Evolutionary conservation across 1,284 basidiomycete species (phyloP).

Genomic region (Ustilago loliicola): DNA sequence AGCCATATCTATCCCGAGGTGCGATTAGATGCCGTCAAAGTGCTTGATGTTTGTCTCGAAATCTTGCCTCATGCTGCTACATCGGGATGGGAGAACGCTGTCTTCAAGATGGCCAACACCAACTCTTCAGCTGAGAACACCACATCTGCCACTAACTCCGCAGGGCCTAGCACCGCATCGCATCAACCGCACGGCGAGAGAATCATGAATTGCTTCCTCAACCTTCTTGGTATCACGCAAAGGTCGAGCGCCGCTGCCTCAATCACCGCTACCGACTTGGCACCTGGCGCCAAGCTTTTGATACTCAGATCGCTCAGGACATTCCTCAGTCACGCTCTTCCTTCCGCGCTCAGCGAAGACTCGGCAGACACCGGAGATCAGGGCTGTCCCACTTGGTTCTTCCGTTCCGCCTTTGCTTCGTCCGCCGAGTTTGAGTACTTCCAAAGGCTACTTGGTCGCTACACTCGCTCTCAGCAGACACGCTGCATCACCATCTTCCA

Average conservation of each 20-base stretch:
- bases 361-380: not conserved
- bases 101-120: slow-evolving; percentile 31
- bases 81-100: slow-evolving; percentile 52
- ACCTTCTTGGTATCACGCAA: slow-evolving; percentile 59
- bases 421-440: slow-evolving; percentile 60
- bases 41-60: slow-evolving; percentile 84
- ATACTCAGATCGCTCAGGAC: slow-evolving; percentile 40
- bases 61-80: slow-evolving; percentile 75
- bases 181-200: slow-evolving; percentile 57
- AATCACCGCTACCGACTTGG: slow-evolving; percentile 39
- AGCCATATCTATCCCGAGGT: slow-evolving; percentile 96
- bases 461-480: slow-evolving; percentile 4
- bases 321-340: slow-evolving; percentile 36
- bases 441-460: slow-evolving; percentile 34
- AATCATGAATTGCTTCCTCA: slow-evolving; percentile 61
- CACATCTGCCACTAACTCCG: not conserved
- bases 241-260: slow-evolving; percentile 32
- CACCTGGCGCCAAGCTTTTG: slow-evolving; percentile 43
- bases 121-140: slow-evolving; percentile 16
- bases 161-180: slow-evolving; percentile 20
- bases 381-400: slow-evolving; percentile 61
- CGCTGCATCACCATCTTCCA: slow-evolving; percentile 13
- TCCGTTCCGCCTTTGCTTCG: slow-evolving; percentile 53
- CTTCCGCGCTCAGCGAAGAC: slow-evolving; percentile 3
- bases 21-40: slow-evolving; percentile 86